These are phyloP conservation scores for Eutypa lata DNA, from an alignment of 2,329 filamentous ascomycete genomes.

Conservation along the genomic window DNA sequence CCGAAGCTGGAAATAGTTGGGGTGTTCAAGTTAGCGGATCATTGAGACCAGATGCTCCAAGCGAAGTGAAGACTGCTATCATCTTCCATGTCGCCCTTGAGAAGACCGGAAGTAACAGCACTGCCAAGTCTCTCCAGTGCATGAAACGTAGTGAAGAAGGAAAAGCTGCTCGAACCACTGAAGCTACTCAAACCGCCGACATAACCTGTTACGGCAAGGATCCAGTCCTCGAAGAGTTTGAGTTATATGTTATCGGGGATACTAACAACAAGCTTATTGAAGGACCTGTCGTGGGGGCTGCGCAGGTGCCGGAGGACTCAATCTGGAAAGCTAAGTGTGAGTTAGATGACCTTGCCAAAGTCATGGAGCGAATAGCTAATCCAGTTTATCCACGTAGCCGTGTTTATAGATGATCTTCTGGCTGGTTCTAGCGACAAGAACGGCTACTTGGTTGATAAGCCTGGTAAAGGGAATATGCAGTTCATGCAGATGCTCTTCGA, in stretches of 20 bases:
- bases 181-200: too few relatives aligned
- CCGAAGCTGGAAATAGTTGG: constrained; percentile 64
- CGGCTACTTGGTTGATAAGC: constrained; percentile 49
- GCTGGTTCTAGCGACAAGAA: constrained; percentile 53
- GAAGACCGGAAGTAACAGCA: constrained; percentile 47
- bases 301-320: constrained; percentile 56
- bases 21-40: constrained; percentile 61
- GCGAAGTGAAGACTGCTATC: constrained; percentile 53
- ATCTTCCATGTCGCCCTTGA: constrained; percentile 63
- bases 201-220: constrained; percentile 56
- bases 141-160: too few relatives aligned
- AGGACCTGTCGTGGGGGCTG: constrained; percentile 49
- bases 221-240: constrained; percentile 58
- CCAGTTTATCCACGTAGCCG: constrained; percentile 47
- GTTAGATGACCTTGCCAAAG: neutral
- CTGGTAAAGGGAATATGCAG: constrained; percentile 59
- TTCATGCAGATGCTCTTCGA: constrained; percentile 64
- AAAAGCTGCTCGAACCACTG: constrained; percentile 28
- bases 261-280: constrained; percentile 41
- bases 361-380: neutral
- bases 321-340: constrained; percentile 67
- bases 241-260: constrained; percentile 54
- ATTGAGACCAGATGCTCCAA: constrained; percentile 52
- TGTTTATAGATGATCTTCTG: constrained; percentile 51
- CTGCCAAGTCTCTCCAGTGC: neutral